Evolutionary conservation across 805 yeast genomes (phyloP).

Genomic region (Saturnispora gosingensis): DNA sequence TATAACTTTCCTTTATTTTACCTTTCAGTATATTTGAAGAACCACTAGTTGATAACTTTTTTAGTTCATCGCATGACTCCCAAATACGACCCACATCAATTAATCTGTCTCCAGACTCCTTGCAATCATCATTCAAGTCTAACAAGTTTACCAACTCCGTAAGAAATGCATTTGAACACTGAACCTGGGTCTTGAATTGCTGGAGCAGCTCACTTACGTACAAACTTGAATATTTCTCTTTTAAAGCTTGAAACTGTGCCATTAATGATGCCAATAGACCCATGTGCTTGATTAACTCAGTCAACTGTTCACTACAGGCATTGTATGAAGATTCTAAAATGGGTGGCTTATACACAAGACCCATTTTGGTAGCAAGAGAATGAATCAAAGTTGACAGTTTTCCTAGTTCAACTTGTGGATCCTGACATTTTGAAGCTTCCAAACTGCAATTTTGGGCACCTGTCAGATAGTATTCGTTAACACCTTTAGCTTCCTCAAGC

Average conservation of each 20-base stretch:
- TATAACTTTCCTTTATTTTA: constrained; percentile 36
- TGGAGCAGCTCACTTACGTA: constrained; percentile 26
- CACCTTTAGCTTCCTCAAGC: background rate
- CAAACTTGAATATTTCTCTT: constrained; percentile 24
- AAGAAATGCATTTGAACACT: background rate
- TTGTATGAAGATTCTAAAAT: constrained; percentile 29
- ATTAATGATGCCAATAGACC: constrained; percentile 38
- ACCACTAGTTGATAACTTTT: constrained; percentile 37
- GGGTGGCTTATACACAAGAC: constrained; percentile 58
- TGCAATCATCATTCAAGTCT: constrained; percentile 7
- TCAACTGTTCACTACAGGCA: constrained; percentile 42
- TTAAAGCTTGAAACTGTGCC: constrained; percentile 31
- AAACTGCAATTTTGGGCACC: constrained; percentile 1
- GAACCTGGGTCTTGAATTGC: constrained; percentile 15
- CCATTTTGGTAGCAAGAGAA: constrained; percentile 74
- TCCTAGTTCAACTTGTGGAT: constrained; percentile 46
- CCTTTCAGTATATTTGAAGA: constrained; percentile 42
- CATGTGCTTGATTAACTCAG: constrained; percentile 36
- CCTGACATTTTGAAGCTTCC: constrained; percentile 24
- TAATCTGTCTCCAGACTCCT: constrained; percentile 35
- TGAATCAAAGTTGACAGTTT: constrained; percentile 52
- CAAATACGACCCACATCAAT: constrained; percentile 60
- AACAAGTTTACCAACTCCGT: constrained; percentile 15
- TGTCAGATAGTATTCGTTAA: background rate
- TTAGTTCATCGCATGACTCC: constrained; percentile 51